These are phyloP conservation scores for Kurtzmaniella quercitrusa DNA, from an alignment of 1,139 yeast species.

Conservation along the genomic window DNA sequence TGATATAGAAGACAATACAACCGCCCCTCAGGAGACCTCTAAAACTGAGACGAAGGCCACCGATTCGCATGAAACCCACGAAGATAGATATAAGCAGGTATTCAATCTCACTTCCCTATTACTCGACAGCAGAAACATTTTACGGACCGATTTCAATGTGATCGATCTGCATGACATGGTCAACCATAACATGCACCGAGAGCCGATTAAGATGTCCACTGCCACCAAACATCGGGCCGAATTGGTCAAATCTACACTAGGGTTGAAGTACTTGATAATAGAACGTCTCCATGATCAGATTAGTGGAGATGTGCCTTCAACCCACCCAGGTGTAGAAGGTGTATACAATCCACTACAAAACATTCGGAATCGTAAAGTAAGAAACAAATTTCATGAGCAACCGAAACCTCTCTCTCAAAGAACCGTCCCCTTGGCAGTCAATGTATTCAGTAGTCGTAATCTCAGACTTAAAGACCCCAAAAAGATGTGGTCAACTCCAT, in stretches of 20 bases:
- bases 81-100: conserved; percentile 2
- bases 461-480: conserved; percentile 19
- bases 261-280: conserved; percentile 47
- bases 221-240: conserved; percentile 49
- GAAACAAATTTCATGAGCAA: conserved; percentile 42
- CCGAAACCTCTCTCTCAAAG: conserved; percentile 30
- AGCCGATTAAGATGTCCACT: conserved; percentile 20
- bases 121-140: conserved; percentile 38
- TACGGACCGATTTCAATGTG: conserved; percentile 41
- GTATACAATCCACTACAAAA: conserved; percentile 79
- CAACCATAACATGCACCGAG: conserved; percentile 1
- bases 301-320: conserved; percentile 13
- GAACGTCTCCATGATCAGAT: conserved; percentile 29
- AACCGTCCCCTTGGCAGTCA: conserved; percentile 48
- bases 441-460: conserved; percentile 45
- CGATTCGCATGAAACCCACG: not conserved
- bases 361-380: conserved; percentile 61
- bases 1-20: not conserved
- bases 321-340: conserved; percentile 53
- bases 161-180: conserved; percentile 17
- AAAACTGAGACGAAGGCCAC: not conserved
- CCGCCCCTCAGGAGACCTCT: not conserved
- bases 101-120: conserved; percentile 30
- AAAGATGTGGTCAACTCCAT: conserved; percentile 37
- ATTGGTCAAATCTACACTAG: conserved; percentile 47